Evolutionary conservation across 2,329 filamentous ascomycete genomes (phyloP), one percentile per base, ranked within the genome.

Genomic region (Triangularia verruculosa): DNA sequence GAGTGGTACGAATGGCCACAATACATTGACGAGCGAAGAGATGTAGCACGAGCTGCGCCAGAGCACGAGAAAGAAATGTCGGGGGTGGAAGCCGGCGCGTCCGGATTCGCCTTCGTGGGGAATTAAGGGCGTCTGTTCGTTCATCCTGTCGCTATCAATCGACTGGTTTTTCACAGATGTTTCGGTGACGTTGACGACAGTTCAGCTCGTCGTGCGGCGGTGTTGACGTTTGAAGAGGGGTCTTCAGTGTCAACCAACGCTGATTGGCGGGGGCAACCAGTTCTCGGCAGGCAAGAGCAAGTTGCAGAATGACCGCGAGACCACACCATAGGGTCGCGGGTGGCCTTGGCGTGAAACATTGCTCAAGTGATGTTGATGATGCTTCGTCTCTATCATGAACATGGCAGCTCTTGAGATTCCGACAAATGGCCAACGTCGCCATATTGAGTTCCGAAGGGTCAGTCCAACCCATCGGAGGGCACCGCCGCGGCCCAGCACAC

Each of bases 1-100:
- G 34, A 84, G 84, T 4, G 88, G 89, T 1, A 92, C 89, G 66
- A 90, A 80, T 4, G 89, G 89, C 89, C 89, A 92, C 27, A 92
- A 81, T 20, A 90, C 69, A 72, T 92, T 92, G 71, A 89, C 86
- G 52, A 81, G 72, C 73, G 82, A 83, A 6, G 89, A 91, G 12
- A 86, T 77, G 20, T 78, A 82, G 72, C 86, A 89, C 24, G 85
- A 85, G 57, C 88, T 90, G 60, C 76, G 79, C 76, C 85, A 88
- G 73, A 83, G 83, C 55, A 92, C 87, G 66, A 75, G 78, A 39
- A 90, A 69, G 72, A 92, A 90, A 61, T 86, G 81, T 54, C 82
- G 61, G 0, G 86, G 86, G 68, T 91, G 81, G 64, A 92, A 74
- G 52, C 89, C 89, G 6, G 73, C 78, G 47, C 89, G 82, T 30